Percentiles rank a stretch among this genome's conserved stretches.
phyloP scores from a whole-genome alignment of 2,329 filamentous ascomycete genomes.

The Aspergillus vadensis region DNA sequence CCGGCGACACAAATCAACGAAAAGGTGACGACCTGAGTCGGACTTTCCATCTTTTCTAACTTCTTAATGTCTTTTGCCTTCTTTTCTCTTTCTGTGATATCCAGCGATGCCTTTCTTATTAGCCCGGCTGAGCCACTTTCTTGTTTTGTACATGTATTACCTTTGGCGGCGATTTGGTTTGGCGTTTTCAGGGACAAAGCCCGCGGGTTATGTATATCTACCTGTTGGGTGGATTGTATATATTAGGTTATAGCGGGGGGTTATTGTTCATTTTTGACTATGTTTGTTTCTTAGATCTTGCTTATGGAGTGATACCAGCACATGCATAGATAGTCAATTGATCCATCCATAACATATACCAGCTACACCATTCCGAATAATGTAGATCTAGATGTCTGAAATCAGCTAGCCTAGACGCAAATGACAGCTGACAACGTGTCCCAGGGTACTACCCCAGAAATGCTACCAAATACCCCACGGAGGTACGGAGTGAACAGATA shows the following conservation, averaged over 20 bases:
- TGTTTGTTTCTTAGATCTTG: background rate
- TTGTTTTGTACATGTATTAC: constrained; percentile 15
- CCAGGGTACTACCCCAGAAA: too few relatives aligned
- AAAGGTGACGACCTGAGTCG: constrained; percentile 19
- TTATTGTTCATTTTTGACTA: background rate
- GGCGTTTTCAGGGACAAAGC: background rate
- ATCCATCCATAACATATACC: background rate
- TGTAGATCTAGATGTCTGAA: too few relatives aligned
- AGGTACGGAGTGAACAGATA: too few relatives aligned
- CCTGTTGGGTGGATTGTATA: constrained; percentile 15
- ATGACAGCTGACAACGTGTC: too few relatives aligned
- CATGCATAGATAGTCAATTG: constrained; percentile 13
- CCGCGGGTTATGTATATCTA: constrained; percentile 8
- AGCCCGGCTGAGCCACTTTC: constrained; percentile 29
- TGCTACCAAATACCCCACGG: too few relatives aligned
- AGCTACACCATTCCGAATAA: too few relatives aligned
- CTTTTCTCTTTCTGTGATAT: constrained; percentile 23
- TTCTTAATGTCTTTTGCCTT: constrained; percentile 18
- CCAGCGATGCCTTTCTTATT: constrained; percentile 26
- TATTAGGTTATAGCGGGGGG: constrained; percentile 15
- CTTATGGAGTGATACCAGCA: constrained; percentile 13
- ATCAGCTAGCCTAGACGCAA: too few relatives aligned
- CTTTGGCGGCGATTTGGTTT: constrained; percentile 12
- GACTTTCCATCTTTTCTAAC: background rate
- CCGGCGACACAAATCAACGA: constrained; percentile 24